Conservation (phyloP, 768 basidiomycete species). For the Kwoniella mangroviensis region DNA sequence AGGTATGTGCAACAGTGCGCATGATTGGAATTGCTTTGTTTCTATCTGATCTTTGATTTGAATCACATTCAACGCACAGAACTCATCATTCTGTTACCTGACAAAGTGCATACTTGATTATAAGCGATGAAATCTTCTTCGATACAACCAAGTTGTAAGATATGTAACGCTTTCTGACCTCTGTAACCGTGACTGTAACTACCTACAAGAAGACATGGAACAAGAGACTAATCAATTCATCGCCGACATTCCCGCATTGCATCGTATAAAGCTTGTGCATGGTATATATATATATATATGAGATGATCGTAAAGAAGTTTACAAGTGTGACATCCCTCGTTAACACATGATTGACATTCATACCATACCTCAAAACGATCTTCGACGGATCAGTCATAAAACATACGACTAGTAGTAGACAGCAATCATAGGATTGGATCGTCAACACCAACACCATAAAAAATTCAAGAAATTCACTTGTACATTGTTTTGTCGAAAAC, state of each 20-base stretch:
- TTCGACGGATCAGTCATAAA: neutral
- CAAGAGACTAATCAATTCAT: neutral
- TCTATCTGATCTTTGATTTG: neutral
- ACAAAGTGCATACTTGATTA: neutral
- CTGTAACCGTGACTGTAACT: neutral
- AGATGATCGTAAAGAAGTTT: slow-evolving; percentile 1
- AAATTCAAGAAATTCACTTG: neutral
- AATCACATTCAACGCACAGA: neutral
- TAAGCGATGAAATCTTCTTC: neutral
- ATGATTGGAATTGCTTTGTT: too few species aligned
- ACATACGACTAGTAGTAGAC: neutral
- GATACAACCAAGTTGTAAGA: neutral
- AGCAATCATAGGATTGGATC: neutral
- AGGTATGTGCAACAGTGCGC: slow-evolving; percentile 7
- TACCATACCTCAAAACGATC: neutral
- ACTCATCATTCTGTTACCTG: neutral
- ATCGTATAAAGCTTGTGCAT: neutral
- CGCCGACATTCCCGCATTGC: neutral
- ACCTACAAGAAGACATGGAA: neutral
- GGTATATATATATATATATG: neutral
- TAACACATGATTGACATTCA: neutral
- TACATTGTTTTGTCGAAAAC: neutral
- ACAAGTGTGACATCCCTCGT: neutral
- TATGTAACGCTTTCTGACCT: neutral
- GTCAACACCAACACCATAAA: neutral